Percentiles rank a stretch among this genome's conserved stretches.
phyloP scores from a whole-genome alignment of 2,329 filamentous ascomycete species.

The Coniochaeta prunicola region DNA sequence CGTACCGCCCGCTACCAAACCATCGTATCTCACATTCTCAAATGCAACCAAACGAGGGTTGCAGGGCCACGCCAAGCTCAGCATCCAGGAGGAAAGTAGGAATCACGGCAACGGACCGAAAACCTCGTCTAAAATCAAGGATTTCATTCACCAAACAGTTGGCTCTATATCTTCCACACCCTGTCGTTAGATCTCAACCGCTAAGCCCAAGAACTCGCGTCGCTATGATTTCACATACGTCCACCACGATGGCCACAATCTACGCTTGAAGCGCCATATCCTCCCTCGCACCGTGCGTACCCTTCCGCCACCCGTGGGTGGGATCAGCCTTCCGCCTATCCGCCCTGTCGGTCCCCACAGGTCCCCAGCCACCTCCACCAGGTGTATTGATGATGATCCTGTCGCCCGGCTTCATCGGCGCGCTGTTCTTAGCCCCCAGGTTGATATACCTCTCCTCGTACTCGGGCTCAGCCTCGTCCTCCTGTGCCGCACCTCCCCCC shows the following conservation, averaged over 20 bases:
- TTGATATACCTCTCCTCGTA: conserved; percentile 60
- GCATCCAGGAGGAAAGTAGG: neutral
- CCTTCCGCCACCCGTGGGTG: conserved; percentile 45
- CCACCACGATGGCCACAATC: neutral
- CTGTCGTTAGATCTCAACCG: neutral
- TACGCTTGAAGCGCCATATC: conserved; percentile 51
- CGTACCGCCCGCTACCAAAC: neutral
- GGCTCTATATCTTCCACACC: neutral
- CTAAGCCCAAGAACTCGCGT: neutral
- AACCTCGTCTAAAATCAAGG: neutral
- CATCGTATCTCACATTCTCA: too few relatives aligned
- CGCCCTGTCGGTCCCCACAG: conserved; percentile 48
- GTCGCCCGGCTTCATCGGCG: conserved; percentile 68
- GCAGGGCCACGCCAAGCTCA: neutral
- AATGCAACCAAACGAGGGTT: neutral
- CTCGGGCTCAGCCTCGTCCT: conserved; percentile 28
- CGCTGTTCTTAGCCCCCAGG: conserved; percentile 73
- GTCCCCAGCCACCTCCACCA: conserved; percentile 72
- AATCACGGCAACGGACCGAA: neutral
- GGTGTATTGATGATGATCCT: conserved; percentile 72
- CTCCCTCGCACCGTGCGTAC: conserved; percentile 49
- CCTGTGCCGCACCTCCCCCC: conserved; percentile 12
- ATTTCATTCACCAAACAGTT: neutral
- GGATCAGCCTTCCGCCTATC: conserved; percentile 45
- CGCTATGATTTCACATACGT: neutral